Evolutionary conservation across 768 basidiomycete genomes (phyloP), one percentile per base, ranked within the genome.

Genomic region (Suillus occidentalis): DNA sequence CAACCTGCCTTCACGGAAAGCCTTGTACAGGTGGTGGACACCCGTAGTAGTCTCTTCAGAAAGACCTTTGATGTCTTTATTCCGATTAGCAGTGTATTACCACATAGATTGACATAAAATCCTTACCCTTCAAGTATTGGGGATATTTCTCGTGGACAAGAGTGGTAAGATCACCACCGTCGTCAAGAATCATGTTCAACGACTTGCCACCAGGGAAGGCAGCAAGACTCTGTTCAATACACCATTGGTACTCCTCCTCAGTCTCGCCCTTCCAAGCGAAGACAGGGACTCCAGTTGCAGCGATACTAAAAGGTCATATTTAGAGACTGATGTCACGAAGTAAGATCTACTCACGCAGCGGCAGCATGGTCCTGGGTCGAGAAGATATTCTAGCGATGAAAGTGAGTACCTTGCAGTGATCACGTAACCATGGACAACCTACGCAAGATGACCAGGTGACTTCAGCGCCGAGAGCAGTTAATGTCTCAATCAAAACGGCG

Each of bases 251-350:
- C 77, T 99, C 97, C 79, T 98, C 97, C 76, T 99, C 97, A 55
- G 96, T 96, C 84, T 99, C 97, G 63, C 97, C 97, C 83, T 99
- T 99, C 97, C 97, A 99, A 49, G 97, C 97, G 75, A 89, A 99
- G 73, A 99, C 97, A 69, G 97, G 97, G 63, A 99, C 93, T 70
- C 97, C 97, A 65, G 97, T 99, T 20, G 95, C 97, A 69, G 97
- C 97, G 69, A 98, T 98, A 69, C 92, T 94, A 72, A 25, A 63
- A 13, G 66, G 18, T 5, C 36, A 3, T 42, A 16, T 8, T 60
- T 70, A 45, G 68, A 25, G 50, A 63, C 31, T 14, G 42, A 55
- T 53, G 43, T 4, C 28, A 58, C 1, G 16, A 31, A 40, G 47
- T 52, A 65, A 12, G 50, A 4, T 22, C 22, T 18, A 85, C 90